Conservation (phyloP, 176 grass and related monocot species). For the sorghum (Sorghum bicolor) region Sorghum_bicolor_NCBIv3 NC_012871.2:22640501-22641000, state of each 20-base stretch:
- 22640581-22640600: neutral
- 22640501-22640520: neutral
- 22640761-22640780: conserved; percentile 92
- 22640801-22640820: conserved; percentile 54
- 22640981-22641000: conserved; percentile 75
- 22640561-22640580: conserved; percentile 15
- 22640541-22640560: neutral
- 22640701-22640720: conserved; percentile 91
- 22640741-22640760: conserved; percentile 76
- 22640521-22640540: neutral
- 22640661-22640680: conserved; percentile 31
- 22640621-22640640: neutral
- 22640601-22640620: neutral
- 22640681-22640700: conserved; percentile 81
- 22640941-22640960: conserved; percentile 90
- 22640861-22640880: conserved; percentile 2
- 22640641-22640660: neutral
- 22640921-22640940: conserved; percentile 84
- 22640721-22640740: conserved; percentile 84
- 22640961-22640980: conserved; percentile 64
- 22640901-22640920: conserved; percentile 42
- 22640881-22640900: conserved; percentile 13
- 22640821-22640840: neutral
- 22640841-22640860: conserved; percentile 18
- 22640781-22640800: conserved; percentile 88